Conservation (phyloP, 345 rosid genomes). For the Salix brachista region DNA sequence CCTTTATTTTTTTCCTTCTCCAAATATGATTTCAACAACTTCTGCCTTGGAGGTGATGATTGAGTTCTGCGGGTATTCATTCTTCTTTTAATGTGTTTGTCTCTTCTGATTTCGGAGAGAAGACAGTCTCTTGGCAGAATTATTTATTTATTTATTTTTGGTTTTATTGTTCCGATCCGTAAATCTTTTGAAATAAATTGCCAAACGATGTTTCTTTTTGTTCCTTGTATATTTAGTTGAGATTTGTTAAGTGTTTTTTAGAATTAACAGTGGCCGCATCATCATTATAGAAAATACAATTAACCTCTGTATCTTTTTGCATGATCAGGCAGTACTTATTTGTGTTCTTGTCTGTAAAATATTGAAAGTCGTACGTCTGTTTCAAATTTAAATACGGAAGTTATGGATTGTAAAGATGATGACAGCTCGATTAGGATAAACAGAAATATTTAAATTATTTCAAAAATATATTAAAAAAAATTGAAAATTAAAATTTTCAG, state of each 20-base stretch:
- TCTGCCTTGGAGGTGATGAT: constrained; percentile 36
- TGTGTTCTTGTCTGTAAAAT: not conserved
- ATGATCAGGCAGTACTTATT: not conserved
- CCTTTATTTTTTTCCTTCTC: constrained; percentile 34
- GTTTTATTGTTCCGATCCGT: not conserved
- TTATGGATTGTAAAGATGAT: not conserved
- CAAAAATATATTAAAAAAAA: too few relatives aligned
- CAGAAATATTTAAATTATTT: too few relatives aligned
- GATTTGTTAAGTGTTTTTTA: not conserved
- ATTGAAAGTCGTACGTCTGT: not conserved
- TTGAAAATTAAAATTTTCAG: too few relatives aligned
- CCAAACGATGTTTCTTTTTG: not conserved
- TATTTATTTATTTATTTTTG: not conserved
- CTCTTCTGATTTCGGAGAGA: not conserved
- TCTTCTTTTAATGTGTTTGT: too few relatives aligned
- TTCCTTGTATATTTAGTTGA: not conserved
- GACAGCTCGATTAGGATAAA: not conserved
- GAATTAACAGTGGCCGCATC: not conserved
- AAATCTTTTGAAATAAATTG: not conserved
- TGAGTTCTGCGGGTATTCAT: constrained; percentile 42
- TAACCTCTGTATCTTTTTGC: too few relatives aligned
- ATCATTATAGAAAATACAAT: not conserved
- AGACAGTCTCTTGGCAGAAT: not conserved
- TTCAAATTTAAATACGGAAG: not conserved
- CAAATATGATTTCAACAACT: constrained; percentile 42